Evolutionary conservation across 805 yeast genomes (phyloP), one percentile per base, ranked within the genome.

Genomic region (Zygosaccharomyces gambellarensis): DNA sequence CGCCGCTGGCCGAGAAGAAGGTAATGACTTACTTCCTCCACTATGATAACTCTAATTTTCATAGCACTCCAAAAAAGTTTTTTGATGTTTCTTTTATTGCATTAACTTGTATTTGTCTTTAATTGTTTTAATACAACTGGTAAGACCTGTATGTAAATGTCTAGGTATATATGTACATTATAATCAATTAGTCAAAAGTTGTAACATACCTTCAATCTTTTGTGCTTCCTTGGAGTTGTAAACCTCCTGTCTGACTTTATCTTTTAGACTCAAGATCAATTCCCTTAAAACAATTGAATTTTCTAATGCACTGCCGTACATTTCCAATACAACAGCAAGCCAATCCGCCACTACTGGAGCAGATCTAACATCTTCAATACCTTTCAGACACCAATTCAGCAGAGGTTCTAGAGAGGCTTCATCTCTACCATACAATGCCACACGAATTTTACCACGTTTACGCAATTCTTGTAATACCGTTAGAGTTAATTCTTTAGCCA

Each of bases 191-290:
- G 90, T 83, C 60, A 92, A 74, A 58, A 94, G 69, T 68, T 89
- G 95, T 59, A 94, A 73, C 97, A 94, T 94, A 47, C 99, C 99
- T 60, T 86, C 89, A 39, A 94, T 81, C 64, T 82, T 84, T 65
- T 85, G 86, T 5, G 97, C 95, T 64, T 90, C 97, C 63, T 81
- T 80, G 39, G 96, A 87, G 62, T 85, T 83, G 49, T 76, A 78
- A 22, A 90, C 80, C 69, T 92, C 97, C 30, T 71, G 64, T 49
- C 77, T 78, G 25, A 92, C 75, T 59, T 80, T 81, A 62, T 77
- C 78, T 57, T 76, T 74, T 54, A 94, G 71, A 49, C 79, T 77
- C 44, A 74, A 70, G 42, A 90, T 70, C 46, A 88, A 73, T 58
- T 86, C 94, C 57, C 85, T 90, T 54, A 94, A 71, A 2, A 87